phyloP scores from a whole-genome alignment of 179 eudicot genomes.

The Amaranthus tricolor region DNA sequence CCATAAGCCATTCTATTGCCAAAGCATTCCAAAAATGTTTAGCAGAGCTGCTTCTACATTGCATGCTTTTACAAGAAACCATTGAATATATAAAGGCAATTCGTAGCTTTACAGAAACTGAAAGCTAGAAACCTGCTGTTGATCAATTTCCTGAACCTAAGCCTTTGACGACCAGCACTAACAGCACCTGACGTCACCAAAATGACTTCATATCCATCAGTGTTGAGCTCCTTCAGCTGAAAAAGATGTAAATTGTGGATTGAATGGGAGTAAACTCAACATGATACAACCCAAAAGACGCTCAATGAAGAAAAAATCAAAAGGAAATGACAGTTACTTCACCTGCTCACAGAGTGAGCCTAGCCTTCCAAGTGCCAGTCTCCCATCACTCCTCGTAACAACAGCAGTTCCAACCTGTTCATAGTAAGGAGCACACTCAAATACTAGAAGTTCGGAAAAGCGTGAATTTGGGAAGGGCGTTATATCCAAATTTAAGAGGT shows the following conservation, averaged over 20 bases:
- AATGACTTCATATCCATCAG: constrained; percentile 83
- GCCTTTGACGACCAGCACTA: constrained; percentile 88
- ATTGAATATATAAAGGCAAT: not conserved
- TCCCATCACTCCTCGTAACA: constrained; percentile 88
- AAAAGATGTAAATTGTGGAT: constrained; percentile 18
- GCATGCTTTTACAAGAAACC: not conserved
- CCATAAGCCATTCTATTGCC: no score
- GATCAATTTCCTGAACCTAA: constrained; percentile 68
- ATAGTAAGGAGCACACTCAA: not conserved
- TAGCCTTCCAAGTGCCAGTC: constrained; percentile 90
- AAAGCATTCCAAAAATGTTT: no score
- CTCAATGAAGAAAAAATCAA: not conserved
- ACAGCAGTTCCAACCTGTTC: constrained; percentile 96
- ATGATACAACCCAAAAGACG: constrained; percentile 3
- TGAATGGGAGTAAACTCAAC: constrained; percentile 5
- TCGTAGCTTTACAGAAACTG: constrained; percentile 17
- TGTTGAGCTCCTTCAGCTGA: constrained; percentile 79
- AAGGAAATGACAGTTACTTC: not conserved
- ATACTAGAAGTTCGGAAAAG: not conserved
- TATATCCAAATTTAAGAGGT: no score
- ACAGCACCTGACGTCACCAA: constrained; percentile 96
- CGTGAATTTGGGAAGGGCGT: no score
- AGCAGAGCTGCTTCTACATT: no score
- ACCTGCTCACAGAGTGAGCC: constrained; percentile 99
- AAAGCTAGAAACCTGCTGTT: constrained; percentile 69